Percentiles rank a stretch among this genome's conserved stretches.
Evolutionary conservation across 805 yeast species (phyloP).

Genomic region (Candida stauntonica): DNA sequence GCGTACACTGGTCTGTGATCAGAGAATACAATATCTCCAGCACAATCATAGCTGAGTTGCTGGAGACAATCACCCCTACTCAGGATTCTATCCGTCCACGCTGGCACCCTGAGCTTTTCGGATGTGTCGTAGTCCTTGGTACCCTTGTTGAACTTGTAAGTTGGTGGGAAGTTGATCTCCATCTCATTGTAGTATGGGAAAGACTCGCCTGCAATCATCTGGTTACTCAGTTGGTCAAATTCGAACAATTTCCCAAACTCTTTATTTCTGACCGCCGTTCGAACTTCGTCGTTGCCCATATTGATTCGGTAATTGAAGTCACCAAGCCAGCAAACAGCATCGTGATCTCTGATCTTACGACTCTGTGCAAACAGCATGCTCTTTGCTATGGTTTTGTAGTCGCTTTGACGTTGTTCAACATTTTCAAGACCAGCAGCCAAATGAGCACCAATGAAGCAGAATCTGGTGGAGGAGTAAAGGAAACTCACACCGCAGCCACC

Average conservation of each 20-base stretch:
- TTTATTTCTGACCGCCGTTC: slow-evolving; percentile 44
- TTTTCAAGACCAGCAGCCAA: slow-evolving; percentile 89
- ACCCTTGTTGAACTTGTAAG: slow-evolving; percentile 91
- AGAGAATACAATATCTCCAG: slow-evolving; percentile 56
- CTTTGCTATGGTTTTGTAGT: slow-evolving; percentile 67
- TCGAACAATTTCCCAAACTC: slow-evolving; percentile 54
- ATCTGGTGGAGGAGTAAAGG: slow-evolving; percentile 71
- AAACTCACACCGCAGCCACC: slow-evolving; percentile 95
- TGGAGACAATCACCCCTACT: slow-evolving; percentile 56
- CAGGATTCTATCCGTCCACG: slow-evolving; percentile 94
- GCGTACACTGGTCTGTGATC: slow-evolving; percentile 93
- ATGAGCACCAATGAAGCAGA: slow-evolving; percentile 87
- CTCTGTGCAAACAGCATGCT: slow-evolving; percentile 81
- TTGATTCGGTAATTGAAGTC: slow-evolving; percentile 87
- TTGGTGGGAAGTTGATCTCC: slow-evolving; percentile 79
- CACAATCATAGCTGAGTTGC: slow-evolving; percentile 58
- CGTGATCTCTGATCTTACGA: slow-evolving; percentile 71
- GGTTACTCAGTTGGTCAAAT: slow-evolving; percentile 73
- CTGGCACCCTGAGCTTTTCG: slow-evolving; percentile 90
- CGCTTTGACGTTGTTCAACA: slow-evolving; percentile 79
- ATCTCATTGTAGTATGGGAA: slow-evolving; percentile 81
- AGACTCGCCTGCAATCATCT: slow-evolving; percentile 70
- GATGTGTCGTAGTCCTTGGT: slow-evolving; percentile 79
- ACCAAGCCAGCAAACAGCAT: slow-evolving; percentile 85
- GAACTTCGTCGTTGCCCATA: slow-evolving; percentile 65